These are phyloP conservation scores for Solanum clarkiae DNA, from an alignment of 257 asterid species.

Conservation along the genomic window DNA sequence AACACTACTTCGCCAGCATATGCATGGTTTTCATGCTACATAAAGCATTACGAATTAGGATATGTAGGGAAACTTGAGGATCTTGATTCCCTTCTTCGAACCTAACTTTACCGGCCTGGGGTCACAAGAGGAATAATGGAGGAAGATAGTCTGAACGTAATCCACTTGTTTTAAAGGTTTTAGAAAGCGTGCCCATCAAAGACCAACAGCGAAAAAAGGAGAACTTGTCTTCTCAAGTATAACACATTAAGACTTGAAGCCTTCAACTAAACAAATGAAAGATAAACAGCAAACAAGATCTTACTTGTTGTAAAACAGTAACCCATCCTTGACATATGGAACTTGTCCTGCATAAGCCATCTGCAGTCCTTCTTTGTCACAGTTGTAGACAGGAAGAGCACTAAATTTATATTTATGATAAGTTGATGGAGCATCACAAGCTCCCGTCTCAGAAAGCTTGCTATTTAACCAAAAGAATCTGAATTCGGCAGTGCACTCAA, in stretches of 20 bases:
- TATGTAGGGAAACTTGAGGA: background rate
- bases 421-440: slow-evolving; percentile 57
- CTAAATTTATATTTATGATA: slow-evolving; percentile 56
- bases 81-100: background rate
- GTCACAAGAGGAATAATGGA: background rate
- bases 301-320: slow-evolving; percentile 80
- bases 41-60: background rate
- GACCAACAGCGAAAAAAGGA: background rate
- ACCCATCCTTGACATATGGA: slow-evolving; percentile 77
- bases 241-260: background rate
- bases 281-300: background rate
- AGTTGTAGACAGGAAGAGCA: slow-evolving; percentile 42
- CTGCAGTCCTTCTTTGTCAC: slow-evolving; percentile 60
- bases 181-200: background rate
- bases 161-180: background rate
- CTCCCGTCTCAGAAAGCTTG: slow-evolving; percentile 75
- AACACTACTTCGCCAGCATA: background rate
- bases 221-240: background rate
- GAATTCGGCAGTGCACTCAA: slow-evolving; percentile 89
- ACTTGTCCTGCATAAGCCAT: slow-evolving; percentile 57
- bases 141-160: background rate
- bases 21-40: background rate
- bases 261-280: background rate
- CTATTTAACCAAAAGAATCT: slow-evolving; percentile 84
- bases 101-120: background rate